A percentile compares a stretch with the other conserved stretches of the same genome.
Evolutionary conservation across 2,329 filamentous ascomycete genomes (phyloP).

Genomic region (Neophaeococcomyces mojaviensis): DNA sequence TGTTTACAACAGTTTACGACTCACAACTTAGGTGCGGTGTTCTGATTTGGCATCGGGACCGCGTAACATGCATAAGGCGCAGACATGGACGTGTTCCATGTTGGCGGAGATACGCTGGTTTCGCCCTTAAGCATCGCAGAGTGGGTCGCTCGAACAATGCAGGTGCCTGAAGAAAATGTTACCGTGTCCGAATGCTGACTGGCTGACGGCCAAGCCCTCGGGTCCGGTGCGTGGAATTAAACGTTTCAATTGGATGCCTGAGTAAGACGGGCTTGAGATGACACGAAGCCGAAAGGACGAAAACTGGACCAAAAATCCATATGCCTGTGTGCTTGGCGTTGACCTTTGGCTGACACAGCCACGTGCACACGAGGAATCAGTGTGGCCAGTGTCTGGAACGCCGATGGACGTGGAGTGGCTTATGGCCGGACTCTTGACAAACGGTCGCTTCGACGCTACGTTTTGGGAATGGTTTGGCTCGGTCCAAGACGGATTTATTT

Average conservation of each 20-base stretch:
- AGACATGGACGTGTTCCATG: not conserved
- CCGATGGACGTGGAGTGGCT: no score
- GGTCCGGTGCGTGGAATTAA: not conserved
- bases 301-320: no score
- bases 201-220: not conserved
- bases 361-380: no score
- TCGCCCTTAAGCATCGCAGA: not conserved
- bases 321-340: no score
- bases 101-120: not conserved
- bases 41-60: conserved; percentile 4
- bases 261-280: not conserved
- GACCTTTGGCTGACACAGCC: no score
- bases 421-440: no score
- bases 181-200: conserved; percentile 6
- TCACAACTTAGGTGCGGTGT: conserved; percentile 3
- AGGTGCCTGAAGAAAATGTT: conserved; percentile 7
- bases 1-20: conserved; percentile 3
- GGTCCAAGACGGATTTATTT: not conserved
- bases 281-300: not conserved
- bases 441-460: no score
- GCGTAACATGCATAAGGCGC: conserved; percentile 2
- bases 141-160: not conserved
- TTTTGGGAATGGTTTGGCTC: not conserved
- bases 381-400: no score
- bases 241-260: not conserved